These are phyloP conservation scores for Exophiala sideris DNA, from an alignment of 2,329 filamentous ascomycete species.

Conservation along the genomic window DNA sequence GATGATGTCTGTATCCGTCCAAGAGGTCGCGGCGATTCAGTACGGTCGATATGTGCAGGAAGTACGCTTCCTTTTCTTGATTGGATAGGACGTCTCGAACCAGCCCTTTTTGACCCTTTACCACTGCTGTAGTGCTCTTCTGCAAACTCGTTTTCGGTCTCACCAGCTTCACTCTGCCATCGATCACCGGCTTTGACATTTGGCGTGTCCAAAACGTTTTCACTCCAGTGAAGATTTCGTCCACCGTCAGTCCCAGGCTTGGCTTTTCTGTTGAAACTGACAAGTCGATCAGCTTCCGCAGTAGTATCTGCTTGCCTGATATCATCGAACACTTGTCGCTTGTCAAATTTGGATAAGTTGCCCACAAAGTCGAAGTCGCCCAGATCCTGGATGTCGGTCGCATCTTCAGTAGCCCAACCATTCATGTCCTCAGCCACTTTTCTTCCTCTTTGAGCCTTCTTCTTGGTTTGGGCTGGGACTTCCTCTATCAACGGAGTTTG, in stretches of 20 bases:
- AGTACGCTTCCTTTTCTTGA: slow-evolving; percentile 45
- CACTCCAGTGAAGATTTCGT: slow-evolving; percentile 86
- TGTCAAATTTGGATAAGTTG: slow-evolving; percentile 91
- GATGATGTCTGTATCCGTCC: slow-evolving; percentile 36
- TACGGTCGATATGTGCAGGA: slow-evolving; percentile 35
- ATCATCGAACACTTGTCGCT: slow-evolving; percentile 84
- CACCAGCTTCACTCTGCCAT: slow-evolving; percentile 74
- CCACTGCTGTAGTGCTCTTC: slow-evolving; percentile 46
- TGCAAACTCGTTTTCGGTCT: slow-evolving; percentile 45
- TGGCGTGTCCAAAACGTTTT: slow-evolving; percentile 77
- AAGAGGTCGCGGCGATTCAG: slow-evolving; percentile 26
- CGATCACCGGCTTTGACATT: slow-evolving; percentile 33
- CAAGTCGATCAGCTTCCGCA: slow-evolving; percentile 85
- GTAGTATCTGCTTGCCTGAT: slow-evolving; percentile 84
- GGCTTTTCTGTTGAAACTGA: slow-evolving; percentile 74
- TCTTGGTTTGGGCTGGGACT: slow-evolving; percentile 45
- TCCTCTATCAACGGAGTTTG: slow-evolving; percentile 66
- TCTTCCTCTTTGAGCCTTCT: slow-evolving; percentile 45
- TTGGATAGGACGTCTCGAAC: slow-evolving; percentile 36
- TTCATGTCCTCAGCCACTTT: slow-evolving; percentile 59
- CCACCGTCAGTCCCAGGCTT: slow-evolving; percentile 69
- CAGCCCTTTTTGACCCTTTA: slow-evolving; percentile 43
- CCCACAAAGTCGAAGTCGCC: slow-evolving; percentile 92
- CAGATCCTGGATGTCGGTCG: slow-evolving; percentile 88
- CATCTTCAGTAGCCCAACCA: slow-evolving; percentile 94